Evolutionary conservation across 163 green algal species (phyloP).

Genomic region (Prototheca stagnorum): DNA sequence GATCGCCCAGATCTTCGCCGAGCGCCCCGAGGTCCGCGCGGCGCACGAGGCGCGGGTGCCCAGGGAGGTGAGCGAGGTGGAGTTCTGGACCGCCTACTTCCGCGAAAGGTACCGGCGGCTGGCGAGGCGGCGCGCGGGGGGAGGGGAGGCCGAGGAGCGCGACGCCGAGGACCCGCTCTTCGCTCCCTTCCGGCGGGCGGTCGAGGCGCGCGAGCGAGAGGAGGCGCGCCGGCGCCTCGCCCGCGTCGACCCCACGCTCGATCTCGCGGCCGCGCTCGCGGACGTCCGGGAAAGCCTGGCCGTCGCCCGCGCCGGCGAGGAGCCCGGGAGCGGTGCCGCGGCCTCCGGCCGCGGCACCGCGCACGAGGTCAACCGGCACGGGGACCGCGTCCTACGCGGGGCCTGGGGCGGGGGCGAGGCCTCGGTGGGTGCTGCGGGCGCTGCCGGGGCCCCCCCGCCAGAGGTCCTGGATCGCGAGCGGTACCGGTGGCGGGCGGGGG

Average conservation of each 20-base stretch:
- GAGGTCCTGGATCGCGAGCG: too few relatives aligned
- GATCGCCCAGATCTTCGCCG: conserved; percentile 47
- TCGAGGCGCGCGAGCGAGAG: conserved; percentile 2
- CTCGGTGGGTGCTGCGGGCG: neutral
- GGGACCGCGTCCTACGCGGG: neutral
- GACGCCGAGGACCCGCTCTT: conserved; percentile 21
- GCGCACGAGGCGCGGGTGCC: conserved; percentile 48
- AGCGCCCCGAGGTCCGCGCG: conserved; percentile 45
- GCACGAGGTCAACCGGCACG: conserved; percentile 13
- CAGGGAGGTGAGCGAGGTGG: conserved; percentile 23
- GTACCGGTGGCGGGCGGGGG: too few relatives aligned
- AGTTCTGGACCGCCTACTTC: conserved; percentile 49
- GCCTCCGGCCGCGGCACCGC: conserved; percentile 10
- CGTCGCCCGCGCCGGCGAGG: neutral
- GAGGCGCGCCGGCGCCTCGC: conserved; percentile 4
- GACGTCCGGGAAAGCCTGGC: conserved; percentile 8
- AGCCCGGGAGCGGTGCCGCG: neutral
- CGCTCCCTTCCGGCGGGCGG: conserved; percentile 10
- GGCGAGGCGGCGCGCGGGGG: conserved; percentile 2
- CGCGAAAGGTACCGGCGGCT: conserved; percentile 19
- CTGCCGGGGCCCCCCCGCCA: neutral
- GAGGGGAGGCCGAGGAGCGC: conserved; percentile 1
- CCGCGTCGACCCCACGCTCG: conserved; percentile 32
- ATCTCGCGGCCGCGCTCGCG: conserved; percentile 26
- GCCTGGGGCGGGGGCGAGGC: neutral